Percentiles rank a stretch among this genome's conserved stretches.
phyloP scores from a whole-genome alignment of 2,329 filamentous ascomycete genomes.

The Cryphonectria naterciae region DNA sequence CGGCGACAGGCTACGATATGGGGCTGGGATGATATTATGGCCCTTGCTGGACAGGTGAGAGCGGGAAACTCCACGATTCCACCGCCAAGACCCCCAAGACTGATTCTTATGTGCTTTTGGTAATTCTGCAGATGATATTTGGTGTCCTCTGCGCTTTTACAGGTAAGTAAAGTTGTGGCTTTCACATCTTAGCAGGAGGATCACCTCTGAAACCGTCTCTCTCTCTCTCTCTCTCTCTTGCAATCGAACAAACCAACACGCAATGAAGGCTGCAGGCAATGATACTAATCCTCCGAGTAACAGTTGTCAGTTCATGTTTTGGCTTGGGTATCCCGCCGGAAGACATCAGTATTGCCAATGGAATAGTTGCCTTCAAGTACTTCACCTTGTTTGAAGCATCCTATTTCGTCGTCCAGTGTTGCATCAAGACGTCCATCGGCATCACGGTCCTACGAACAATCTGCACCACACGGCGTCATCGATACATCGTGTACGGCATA shows the following conservation, averaged over 20 bases:
- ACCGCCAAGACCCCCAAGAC: neutral
- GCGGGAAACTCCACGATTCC: neutral
- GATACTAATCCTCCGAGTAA: neutral
- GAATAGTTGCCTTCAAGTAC: neutral
- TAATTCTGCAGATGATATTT: neutral
- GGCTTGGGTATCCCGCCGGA: neutral
- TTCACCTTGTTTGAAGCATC: neutral
- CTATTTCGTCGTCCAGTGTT: neutral
- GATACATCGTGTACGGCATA: neutral
- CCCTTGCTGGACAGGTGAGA: neutral
- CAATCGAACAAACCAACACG: neutral
- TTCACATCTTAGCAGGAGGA: neutral
- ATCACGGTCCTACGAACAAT: neutral
- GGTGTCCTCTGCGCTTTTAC: neutral
- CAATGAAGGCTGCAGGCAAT: neutral
- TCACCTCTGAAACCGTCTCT: neutral
- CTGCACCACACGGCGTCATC: neutral
- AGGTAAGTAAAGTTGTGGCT: neutral
- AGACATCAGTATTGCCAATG: neutral
- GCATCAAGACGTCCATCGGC: slow-evolving; percentile 5
- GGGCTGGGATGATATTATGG: slow-evolving; percentile 2
- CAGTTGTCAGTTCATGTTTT: neutral
- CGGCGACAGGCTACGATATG: neutral
- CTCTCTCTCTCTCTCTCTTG: neutral
- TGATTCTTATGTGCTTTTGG: neutral